Evolutionary conservation across 2,329 filamentous ascomycete species (phyloP), one percentile per base, ranked within the genome.

Genomic region (Microdochium paspali): DNA sequence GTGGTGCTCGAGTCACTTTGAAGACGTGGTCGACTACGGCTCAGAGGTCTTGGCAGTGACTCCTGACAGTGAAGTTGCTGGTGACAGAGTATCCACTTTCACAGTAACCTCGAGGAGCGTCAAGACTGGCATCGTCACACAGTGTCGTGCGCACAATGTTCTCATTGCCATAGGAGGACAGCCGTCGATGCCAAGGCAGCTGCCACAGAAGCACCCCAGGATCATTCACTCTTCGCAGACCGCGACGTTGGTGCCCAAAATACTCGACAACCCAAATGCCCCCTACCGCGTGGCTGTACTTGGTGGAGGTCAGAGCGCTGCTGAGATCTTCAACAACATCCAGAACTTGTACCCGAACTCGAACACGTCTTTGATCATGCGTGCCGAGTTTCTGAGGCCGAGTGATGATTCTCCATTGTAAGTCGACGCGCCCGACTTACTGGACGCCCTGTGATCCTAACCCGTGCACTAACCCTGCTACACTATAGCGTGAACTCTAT

Each of bases 361-460:
- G 24, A 76, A 79, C 56, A 90, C 90, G 0, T 79, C 74, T 30
- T 68, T 98, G 49, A 71, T 96, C 50, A 91, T 95, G 73, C 83
- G 88, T 56, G 84, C 84, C 39, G 80, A 89, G 53, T 90, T 91
- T 48, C 69, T 98, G 50, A 82, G 86, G 56, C 91, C 91, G 1
- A 95, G 89, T 61, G 91, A 98, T 61, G 93, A 97, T 65, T 95
- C 89, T 47, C 93, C 91, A 18, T 97, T 97, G 87, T 90, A 72
- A 72, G 85, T 76, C 1, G 28, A 9, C 2, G 2, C 31, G 23
- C n/a, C n/a, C n/a, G n/a, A n/a, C n/a, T n/a, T n/a, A n/a, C n/a
- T n/a, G n/a, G n/a, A n/a, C n/a, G n/a, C n/a, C n/a, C n/a, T n/a
- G n/a, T n/a, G n/a, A n/a, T n/a, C n/a, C n/a, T n/a, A n/a, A n/a